Evolutionary conservation across 2,329 filamentous ascomycete genomes (phyloP), one percentile per base, ranked within the genome.

Genomic region (Botryosphaeria dothidea): DNA sequence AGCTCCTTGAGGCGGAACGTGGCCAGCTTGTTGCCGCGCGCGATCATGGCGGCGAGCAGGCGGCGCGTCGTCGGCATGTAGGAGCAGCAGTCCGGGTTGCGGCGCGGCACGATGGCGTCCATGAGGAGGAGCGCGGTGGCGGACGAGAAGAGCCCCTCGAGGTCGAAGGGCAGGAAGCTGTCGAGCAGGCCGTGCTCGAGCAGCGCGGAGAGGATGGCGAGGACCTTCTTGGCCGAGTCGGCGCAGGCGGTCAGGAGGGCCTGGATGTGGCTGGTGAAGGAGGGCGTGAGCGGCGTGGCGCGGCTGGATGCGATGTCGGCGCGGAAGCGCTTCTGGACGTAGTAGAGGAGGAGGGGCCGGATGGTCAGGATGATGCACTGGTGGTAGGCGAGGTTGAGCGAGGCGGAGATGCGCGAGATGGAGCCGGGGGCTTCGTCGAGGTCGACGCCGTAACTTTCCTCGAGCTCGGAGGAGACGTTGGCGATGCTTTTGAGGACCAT

Each of bases 401-500:
- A 58, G 67, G 62, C 7, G 46, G 58, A 43, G 11, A 65, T 56
- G 34, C 71, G 65, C 13, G 67, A 68, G 13, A 71, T 67, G 15
- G 66, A 68, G 21, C 67, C 68, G 3, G 66, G 67, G 8, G 66
- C 65, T 6, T 66, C 38, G 3, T 64, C 49, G n/a, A 66, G 25
- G 15, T 71, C 56, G 2, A 72, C 66, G 0, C 58, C 64, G 46
- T 69, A 68, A 21, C 58, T 65, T 3, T 60, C 56, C 11, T 68
- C 68, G 13, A 69, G 67, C 23, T 71, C 67, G 25, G 70, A 67
- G 19, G 68, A 68, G 8, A 67, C 68, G 36, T 65, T 62, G 6
- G 69, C 70, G 7, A 71, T 66, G 19, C 65, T 68, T 31, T 65
- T 67, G 0, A 71, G 65, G 15, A 68, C 70, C 52, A 52, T 66